Base-by-base conservation (phyloP, 2,329 filamentous ascomycete species). In the Hypoxylon sp. region DNA sequence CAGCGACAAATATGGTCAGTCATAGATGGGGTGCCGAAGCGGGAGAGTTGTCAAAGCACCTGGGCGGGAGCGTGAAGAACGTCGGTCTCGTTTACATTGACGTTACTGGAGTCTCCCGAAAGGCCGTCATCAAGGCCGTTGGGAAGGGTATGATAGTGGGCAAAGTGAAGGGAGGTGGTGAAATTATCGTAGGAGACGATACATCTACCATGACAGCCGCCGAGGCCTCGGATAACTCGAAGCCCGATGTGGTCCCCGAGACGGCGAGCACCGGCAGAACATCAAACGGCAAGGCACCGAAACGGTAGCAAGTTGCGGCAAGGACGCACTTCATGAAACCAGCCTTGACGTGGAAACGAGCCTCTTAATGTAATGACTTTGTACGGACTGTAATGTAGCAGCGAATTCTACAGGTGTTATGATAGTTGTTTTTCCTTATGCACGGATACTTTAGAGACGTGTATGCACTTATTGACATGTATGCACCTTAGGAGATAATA, bases 1-100 rank as follows among this genome's bases (percentile, higher is more conserved):
- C 94, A n/a, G 89, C 94, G 20, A 92, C 87, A 29, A 91, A 88
- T 0, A 88, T 97, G 48, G 91, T 98, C 2, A 84, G 88, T n/a
- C 95, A 98, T 75, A 88, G 87, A 62, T 99, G 93, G 79, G 95
- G 95, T 3, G 72, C 83, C 1, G 92, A 99, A 75, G 95, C 95
- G 0, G 91, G 92, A 13, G 82, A 88, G 29, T 81, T 98, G 13
- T 88, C 92, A 1, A 82, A 82, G 37, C 82, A 90, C 49, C 75
- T 99, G 17, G 90, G 92, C 0, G 88, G 91, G 4, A 94, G 93
- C 20, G 88, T 97, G 69, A 97, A 95, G 81, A 99, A 98, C 65
- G 95, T 98, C 6, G 95, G 93, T 4, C 81, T 99, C 23, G 95
- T 99, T 26, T 99, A 99, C 72, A 97, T 99, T 59, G 95, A 99